Evolutionary conservation across 1,284 basidiomycete genomes (phyloP).

Genomic region (Lentinula novae-zelandiae): DNA sequence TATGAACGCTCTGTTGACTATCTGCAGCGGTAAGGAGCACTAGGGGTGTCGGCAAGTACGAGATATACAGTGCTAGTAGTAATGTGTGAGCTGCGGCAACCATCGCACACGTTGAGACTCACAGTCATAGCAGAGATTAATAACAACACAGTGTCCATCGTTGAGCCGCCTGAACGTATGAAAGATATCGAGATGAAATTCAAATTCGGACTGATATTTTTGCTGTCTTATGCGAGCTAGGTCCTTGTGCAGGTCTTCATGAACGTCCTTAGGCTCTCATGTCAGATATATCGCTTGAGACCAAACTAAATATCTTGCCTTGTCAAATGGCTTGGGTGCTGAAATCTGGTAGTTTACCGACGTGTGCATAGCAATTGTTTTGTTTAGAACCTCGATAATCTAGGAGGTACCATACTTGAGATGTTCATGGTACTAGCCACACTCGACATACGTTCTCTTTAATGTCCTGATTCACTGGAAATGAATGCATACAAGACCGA

Average conservation of each 20-base stretch:
- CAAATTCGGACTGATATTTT: conserved; percentile 46
- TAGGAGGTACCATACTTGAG: conserved; percentile 18
- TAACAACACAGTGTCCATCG: conserved; percentile 56
- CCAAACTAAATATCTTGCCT: background rate
- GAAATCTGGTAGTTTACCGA: conserved; percentile 55
- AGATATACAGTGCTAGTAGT: conserved; percentile 42
- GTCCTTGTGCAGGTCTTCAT: conserved; percentile 50
- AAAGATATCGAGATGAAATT: conserved; percentile 51
- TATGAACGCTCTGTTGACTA: conserved; percentile 46
- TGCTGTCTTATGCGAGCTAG: conserved; percentile 43
- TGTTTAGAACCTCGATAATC: conserved; percentile 56
- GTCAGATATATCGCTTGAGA: background rate
- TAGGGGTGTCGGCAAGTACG: conserved; percentile 52
- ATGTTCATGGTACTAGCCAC: background rate
- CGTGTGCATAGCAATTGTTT: conserved; percentile 57
- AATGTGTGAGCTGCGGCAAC: background rate
- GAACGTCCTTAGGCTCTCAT: conserved; percentile 34
- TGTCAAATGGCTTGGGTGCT: conserved; percentile 50
- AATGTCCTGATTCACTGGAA: conserved; percentile 37
- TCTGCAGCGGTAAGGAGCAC: conserved; percentile 43
- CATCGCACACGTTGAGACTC: conserved; percentile 17
- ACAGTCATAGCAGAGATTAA: conserved; percentile 56
- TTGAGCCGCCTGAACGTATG: conserved; percentile 50
- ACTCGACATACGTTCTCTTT: conserved; percentile 42
- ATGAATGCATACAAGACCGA: conserved; percentile 45